phyloP scores from a whole-genome alignment of 73 alveolate genomes.

The Diophrys appendiculata region DNA sequence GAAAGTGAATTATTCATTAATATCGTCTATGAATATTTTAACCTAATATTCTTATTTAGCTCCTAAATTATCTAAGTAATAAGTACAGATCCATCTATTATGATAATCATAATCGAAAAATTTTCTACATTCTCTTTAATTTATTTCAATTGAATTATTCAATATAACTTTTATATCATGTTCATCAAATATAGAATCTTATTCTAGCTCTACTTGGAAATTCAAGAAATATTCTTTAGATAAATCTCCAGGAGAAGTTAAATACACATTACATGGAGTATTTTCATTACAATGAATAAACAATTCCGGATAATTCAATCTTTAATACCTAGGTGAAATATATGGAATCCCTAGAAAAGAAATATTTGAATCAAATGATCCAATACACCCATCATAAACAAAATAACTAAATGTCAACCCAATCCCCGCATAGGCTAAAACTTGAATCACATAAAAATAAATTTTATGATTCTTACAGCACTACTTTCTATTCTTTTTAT shows the following conservation, averaged over 20 bases:
- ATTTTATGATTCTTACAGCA: no score
- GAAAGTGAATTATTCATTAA: not conserved
- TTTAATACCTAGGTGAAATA: not conserved
- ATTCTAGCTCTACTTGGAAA: slow-evolving; percentile 8
- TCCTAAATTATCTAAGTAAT: not conserved
- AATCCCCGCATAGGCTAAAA: not conserved
- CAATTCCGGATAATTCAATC: not conserved
- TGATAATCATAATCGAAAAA: slow-evolving; percentile 5
- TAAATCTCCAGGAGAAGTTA: slow-evolving; percentile 23
- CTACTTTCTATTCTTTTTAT: no score
- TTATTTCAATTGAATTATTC: not conserved
- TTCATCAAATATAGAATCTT: not conserved
- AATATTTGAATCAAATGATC: not conserved
- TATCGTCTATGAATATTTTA: not conserved
- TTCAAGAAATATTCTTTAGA: slow-evolving; percentile 15
- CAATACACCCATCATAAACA: not conserved
- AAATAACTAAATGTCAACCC: not conserved
- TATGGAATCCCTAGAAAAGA: not conserved
- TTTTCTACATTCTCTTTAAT: not conserved
- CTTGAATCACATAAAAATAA: no score
- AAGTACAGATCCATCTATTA: slow-evolving; percentile 1
- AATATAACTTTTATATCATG: not conserved
- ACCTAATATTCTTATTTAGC: not conserved
- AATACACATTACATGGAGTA: slow-evolving; percentile 16
- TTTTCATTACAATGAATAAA: not conserved